phyloP scores from a whole-genome alignment of 441 rosid species.

The Euphorbia neoarborescens region DNA sequence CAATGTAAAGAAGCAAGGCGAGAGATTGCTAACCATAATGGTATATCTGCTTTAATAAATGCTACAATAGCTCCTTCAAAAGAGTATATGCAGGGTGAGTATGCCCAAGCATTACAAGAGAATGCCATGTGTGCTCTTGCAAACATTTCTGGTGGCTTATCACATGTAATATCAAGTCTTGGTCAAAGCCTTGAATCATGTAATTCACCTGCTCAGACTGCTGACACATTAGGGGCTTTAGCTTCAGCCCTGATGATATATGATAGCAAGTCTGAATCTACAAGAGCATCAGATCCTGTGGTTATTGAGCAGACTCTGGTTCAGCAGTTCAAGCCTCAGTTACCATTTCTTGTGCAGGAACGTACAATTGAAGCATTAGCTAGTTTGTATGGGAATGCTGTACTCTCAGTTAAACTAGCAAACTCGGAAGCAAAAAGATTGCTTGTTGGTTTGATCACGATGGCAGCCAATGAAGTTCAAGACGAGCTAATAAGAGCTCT shows the following conservation, averaged over 20 bases:
- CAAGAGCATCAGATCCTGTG: constrained; percentile 73
- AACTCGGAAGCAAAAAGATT: constrained; percentile 89
- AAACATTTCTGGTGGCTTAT: constrained; percentile 93
- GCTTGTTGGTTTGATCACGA: constrained; percentile 97
- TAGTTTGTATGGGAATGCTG: constrained; percentile 84
- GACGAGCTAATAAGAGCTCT: constrained; percentile 93
- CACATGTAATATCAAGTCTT: constrained; percentile 95
- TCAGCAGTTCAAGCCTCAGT: constrained; percentile 79
- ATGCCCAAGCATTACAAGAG: constrained; percentile 97
- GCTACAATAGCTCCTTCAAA: constrained; percentile 99
- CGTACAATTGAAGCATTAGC: constrained; percentile 99
- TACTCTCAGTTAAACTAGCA: constrained; percentile 62
- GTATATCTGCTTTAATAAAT: constrained; percentile 86
- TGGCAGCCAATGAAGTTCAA: constrained; percentile 94
- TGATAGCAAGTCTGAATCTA: constrained; percentile 77
- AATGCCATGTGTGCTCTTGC: constrained; percentile 99
- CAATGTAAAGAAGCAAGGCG: constrained; percentile 89
- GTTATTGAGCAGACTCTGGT: constrained; percentile 75
- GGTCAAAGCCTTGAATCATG: constrained; percentile 99
- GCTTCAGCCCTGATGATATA: constrained; percentile 99
- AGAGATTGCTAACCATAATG: constrained; percentile 81
- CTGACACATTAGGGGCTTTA: constrained; percentile 97
- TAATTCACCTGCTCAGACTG: constrained; percentile 85
- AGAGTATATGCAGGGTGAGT: constrained; percentile 99
- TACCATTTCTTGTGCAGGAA: constrained; percentile 90